Evolutionary conservation across 176 grass and related monocot species (phyloP), one percentile per base, ranked within the genome.

Genomic region (Oryza officinalis): DNA sequence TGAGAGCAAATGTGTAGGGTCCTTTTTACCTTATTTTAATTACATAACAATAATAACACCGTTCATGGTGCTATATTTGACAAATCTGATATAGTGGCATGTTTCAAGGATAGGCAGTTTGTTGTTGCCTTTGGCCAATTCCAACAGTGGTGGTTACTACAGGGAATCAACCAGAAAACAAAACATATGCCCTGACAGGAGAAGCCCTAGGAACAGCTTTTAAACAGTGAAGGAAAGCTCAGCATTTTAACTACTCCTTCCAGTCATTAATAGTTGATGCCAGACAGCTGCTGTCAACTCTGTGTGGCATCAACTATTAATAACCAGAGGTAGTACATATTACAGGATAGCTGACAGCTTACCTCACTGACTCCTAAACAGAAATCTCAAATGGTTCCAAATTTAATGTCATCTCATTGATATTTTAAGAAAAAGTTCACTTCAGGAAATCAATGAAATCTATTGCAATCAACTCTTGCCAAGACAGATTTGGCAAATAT

Each of bases 381-480:
- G 13, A 18, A 41, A 72, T 10, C n/a, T 13, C 33, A 2, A 60
- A 61, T 25, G 63, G 20, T 12, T 20, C 2, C 25, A 10, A 30
- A 26, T 52, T 69, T 72, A 18, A 44, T 26, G 38, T 26, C 70
- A 81, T 52, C 49, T 64, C 31, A 69, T 71, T 32, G 8, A 78
- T 38, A 82, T 67, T 59, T 81, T 33, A 80, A 54, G 54, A 14
- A 84, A 33, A 57, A 32, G 8, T 31, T 65, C 32, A 61, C 38
- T 83, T 77, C 35, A 26, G 43, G 46, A 72, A 88, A 72, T 26
- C 0, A 44, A 83, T 25, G 46, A 72, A 88, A 78, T 26, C 0
- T 59, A 83, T 31, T 38, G 31, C 63, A 25, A 25, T 65, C 25
- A 71, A 2, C 31, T 78, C 32, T 30, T 66, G 67, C 45, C 28